phyloP scores from a whole-genome alignment of 2,329 filamentous ascomycete species.

The Penicillium capsulatum region DNA sequence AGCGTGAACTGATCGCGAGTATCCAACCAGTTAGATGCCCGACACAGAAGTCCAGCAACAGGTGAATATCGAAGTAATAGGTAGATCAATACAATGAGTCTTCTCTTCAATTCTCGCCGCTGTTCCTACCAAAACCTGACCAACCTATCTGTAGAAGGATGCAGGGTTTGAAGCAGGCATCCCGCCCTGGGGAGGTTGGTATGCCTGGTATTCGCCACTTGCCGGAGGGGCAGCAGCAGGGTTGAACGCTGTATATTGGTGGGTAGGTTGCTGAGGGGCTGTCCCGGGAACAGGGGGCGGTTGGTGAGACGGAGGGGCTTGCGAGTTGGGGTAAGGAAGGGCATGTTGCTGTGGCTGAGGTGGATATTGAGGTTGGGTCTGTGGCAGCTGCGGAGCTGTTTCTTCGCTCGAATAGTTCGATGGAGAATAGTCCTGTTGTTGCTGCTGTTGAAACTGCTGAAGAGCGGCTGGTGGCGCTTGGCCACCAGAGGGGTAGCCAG shows the following conservation, averaged over 20 bases:
- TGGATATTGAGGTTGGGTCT: slow-evolving; percentile 15
- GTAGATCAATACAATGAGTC: neutral
- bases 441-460: slow-evolving; percentile 33
- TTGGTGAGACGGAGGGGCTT: slow-evolving; percentile 32
- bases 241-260: slow-evolving; percentile 33
- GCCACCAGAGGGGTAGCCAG: slow-evolving; percentile 31
- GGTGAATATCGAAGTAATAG: slow-evolving; percentile 2
- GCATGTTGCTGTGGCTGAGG: slow-evolving; percentile 27
- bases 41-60: slow-evolving; percentile 7
- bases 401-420: slow-evolving; percentile 40
- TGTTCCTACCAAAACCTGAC: neutral
- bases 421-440: slow-evolving; percentile 38
- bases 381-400: slow-evolving; percentile 16
- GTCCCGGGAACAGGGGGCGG: slow-evolving; percentile 35
- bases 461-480: slow-evolving; percentile 25
- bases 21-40: slow-evolving; percentile 13
- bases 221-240: slow-evolving; percentile 22
- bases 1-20: slow-evolving; percentile 9
- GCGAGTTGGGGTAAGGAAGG: slow-evolving; percentile 31
- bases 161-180: slow-evolving; percentile 35
- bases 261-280: slow-evolving; percentile 25
- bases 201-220: slow-evolving; percentile 35
- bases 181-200: slow-evolving; percentile 33
- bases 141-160: slow-evolving; percentile 36
- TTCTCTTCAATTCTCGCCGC: neutral